Percentiles rank a stretch among this genome's conserved stretches.
Evolutionary conservation across 768 basidiomycete genomes (phyloP).

Genomic region (Leccinellum albellum): DNA sequence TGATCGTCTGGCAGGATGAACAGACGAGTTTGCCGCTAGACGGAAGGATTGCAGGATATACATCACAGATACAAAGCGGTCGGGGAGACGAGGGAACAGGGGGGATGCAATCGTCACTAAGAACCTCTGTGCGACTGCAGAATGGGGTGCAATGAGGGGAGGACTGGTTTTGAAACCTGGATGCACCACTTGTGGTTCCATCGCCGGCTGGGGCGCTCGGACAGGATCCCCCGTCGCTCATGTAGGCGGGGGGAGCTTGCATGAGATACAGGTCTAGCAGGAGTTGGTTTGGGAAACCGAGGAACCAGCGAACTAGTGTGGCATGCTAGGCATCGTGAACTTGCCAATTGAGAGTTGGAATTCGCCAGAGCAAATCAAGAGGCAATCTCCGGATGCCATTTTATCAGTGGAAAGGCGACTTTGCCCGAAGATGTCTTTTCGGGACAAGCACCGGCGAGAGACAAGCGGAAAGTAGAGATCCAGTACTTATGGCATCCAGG

Average conservation of each 20-base stretch:
- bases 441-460: slow-evolving; percentile 5
- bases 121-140: background rate
- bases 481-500: no score
- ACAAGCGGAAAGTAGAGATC: background rate
- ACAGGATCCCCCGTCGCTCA: background rate
- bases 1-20: background rate
- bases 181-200: background rate
- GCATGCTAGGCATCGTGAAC: background rate
- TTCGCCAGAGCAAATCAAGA: slow-evolving; percentile 2
- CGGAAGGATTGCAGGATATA: background rate
- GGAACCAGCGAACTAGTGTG: background rate
- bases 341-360: slow-evolving; percentile 21
- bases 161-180: background rate
- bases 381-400: slow-evolving; percentile 12
- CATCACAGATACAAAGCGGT: background rate
- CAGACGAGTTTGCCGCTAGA: background rate
- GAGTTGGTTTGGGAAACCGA: slow-evolving; percentile 5
- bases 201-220: background rate
- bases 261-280: background rate
- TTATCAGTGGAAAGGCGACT: slow-evolving; percentile 8
- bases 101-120: background rate
- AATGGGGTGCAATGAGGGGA: background rate
- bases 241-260: background rate
- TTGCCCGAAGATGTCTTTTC: slow-evolving; percentile 22
- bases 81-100: background rate